Base-by-base conservation (phyloP, 2,329 filamentous ascomycete genomes). In the Trichoderma gracile region DNA sequence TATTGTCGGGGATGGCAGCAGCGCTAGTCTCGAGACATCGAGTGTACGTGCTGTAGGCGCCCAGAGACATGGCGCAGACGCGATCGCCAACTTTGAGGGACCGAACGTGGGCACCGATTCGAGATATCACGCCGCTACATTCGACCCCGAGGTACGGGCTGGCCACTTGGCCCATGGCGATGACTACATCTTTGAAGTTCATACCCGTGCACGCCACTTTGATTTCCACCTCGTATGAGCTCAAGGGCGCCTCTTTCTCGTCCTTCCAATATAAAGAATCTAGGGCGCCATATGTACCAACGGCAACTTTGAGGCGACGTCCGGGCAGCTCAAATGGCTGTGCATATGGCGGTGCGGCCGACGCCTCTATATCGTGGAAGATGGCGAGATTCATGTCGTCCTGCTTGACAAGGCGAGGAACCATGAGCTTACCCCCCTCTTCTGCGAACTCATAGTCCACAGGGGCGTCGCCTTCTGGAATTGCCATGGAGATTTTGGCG, bases 81-180 rank as follows among this genome's bases (percentile, higher is more conserved):
- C 90, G 87, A 78, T 96, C 92, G 64, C 92, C 92, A 5, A 82
- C 71, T 66, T 85, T 78, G 64, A 94, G 83, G 25, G 76, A 78
- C n/a, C 77, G 84, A 2, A 91, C 87, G 4, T 78, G 80, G 1
- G 82, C 75, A 8, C 91, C 91, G 15, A 91, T 78, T 0, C 76
- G 74, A 38, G 79, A 75, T 5, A 80, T 69, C 0, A 72, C 71
- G 5, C 78, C 78, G 42, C 76, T 76, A 62, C 74, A 76, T 66
- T 83, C 82, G 38, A 78, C 73, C 9, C 78, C 77, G 3, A 75
- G 67, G 27, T 74, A 73, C 3, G 71, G 68, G 19, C 74, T 73
- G 8, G 72, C 67, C 0, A 78, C 69, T 53, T 78, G 76, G 2
- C 76, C 77, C 73, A 76, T 78, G 27, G 78, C 77, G 14, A 79